Evolutionary conservation across 306 rosid genomes (phyloP), one percentile per base, ranked within the genome.

Genomic region (Prunus padus): DNA sequence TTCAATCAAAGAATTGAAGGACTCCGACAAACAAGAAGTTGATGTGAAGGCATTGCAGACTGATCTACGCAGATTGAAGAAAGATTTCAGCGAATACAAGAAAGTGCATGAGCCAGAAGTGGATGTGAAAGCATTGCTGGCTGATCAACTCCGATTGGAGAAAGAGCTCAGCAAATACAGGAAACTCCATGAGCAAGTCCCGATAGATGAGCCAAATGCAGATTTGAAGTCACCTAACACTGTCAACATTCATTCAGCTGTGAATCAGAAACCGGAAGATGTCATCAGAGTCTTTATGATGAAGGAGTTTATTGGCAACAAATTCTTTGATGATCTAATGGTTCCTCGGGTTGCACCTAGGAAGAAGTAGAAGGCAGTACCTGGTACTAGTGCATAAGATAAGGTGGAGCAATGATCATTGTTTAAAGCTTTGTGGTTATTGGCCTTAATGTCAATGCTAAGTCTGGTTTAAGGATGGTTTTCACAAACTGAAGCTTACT

Each of bases 201-300:
- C 16, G 28, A 11, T 16, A 65, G 51, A n/a, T 18, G 59, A 19
- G 28, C 45, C 26, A 4, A 30, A 15, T 56, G 40, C 13, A 15
- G 79, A 75, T 23, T 11, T 54, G 54, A 52, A 52, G 79, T 20
- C 42, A 33, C 66, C 52, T n/a, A 44, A 20, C 28, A 11, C 25
- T 10, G 3, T 56, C 25, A 28, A 20, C 31, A 19, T 40, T 12
- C 37, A 28, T 11, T 12, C 51, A 15, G 68, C 46, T 12, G 69
- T 3, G 3, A 46, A 22, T 15, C 19, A 15, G 46, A 76, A 57
- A 31, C 50, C 80, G 4, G 74, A 77, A 52, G 68, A 57, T 20
- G 75, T 77, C 69, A 59, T 77, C 33, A 30, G 62, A 59, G 62
- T 57, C 67, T 77, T 68, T 47, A 57, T 67, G 61, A 77, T 77